Base-by-base conservation (phyloP, 2,329 filamentous ascomycete species). In the Colletotrichum phormii region DNA sequence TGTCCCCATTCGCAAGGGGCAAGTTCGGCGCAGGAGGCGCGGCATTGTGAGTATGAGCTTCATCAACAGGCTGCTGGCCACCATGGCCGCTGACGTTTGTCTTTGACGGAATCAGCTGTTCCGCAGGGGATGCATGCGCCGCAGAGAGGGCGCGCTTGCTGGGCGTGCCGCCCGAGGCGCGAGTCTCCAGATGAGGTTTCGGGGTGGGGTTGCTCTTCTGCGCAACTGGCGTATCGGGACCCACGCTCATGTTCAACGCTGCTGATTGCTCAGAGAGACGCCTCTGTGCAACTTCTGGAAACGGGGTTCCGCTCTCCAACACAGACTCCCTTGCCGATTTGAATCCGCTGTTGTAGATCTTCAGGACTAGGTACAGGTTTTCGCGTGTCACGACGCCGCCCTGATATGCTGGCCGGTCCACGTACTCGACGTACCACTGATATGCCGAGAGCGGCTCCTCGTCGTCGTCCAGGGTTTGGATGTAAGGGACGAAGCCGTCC, bases 401-500 rank as follows among this genome's bases (percentile, higher is more conserved):
- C 9, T 64, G 55, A 72, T 78, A 82, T 2, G 76, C 26, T 1
- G 76, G 77, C 1, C 57, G 46, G 0, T 77, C 62, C 5, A 78
- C 75, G 18, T 77, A 64, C 9, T 75, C 72, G 64, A 81, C 79
- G 73, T 84, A 86, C 82, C 85, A 89, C 31, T 86, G 77, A 4
- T 86, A 77, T 1, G 83, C 83, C 3, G 82, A 78, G 9, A 85
- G 79, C 0, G 81, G 74, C 26, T 71, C 49, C 11, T 80, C 76
- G 26, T 74, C 72, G 9, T 69, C 46, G 6, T 78, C 76, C 1
- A 77, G 68, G 3, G 76, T 75, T 2, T 76, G 67, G 29, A 85
- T 81, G 66, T 89, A 89, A 0, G 76, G 74, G 7, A 83, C 74
- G 74, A 84, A 90, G 0, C 83, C 81, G 1, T 77, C 77, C 1